These are phyloP conservation scores for Celoporthe dispersa DNA, from an alignment of 2,329 filamentous ascomycete species.

Conservation along the genomic window DNA sequence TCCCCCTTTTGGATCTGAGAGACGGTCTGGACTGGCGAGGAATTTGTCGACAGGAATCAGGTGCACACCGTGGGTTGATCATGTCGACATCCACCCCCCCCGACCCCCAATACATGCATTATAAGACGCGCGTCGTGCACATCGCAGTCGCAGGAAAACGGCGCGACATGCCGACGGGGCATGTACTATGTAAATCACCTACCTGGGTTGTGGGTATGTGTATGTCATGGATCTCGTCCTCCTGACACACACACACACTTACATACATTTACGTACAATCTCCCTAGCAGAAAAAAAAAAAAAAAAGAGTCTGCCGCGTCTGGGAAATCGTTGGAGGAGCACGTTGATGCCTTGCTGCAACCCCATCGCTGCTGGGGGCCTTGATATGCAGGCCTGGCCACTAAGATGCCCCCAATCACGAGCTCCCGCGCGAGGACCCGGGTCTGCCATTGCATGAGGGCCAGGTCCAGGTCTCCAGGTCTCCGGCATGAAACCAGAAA, in stretches of 20 bases:
- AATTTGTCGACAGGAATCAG: neutral
- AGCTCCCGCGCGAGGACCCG: neutral
- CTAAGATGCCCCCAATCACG: constrained; percentile 12
- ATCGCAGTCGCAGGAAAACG: constrained; percentile 3
- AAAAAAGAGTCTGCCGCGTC: no score
- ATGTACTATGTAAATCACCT: neutral
- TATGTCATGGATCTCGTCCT: neutral
- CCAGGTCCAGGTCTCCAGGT: neutral
- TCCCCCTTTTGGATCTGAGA: neutral
- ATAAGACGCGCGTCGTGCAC: constrained; percentile 7
- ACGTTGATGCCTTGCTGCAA: neutral
- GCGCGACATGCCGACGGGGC: constrained; percentile 10
- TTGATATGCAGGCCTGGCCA: constrained; percentile 4
- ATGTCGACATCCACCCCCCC: neutral
- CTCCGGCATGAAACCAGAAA: constrained; percentile 21
- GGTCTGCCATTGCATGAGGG: neutral
- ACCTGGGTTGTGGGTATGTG: neutral
- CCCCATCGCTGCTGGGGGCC: constrained; percentile 8
- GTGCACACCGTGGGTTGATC: neutral
- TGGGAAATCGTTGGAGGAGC: neutral
- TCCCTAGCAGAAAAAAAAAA: no score
- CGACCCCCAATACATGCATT: neutral
- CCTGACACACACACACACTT: neutral
- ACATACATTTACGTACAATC: no score
- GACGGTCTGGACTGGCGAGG: neutral